Percentiles rank a stretch among this genome's conserved stretches.
Evolutionary conservation across 73 alveolate genomes (phyloP).

Genomic region (Urostyla sp.): DNA sequence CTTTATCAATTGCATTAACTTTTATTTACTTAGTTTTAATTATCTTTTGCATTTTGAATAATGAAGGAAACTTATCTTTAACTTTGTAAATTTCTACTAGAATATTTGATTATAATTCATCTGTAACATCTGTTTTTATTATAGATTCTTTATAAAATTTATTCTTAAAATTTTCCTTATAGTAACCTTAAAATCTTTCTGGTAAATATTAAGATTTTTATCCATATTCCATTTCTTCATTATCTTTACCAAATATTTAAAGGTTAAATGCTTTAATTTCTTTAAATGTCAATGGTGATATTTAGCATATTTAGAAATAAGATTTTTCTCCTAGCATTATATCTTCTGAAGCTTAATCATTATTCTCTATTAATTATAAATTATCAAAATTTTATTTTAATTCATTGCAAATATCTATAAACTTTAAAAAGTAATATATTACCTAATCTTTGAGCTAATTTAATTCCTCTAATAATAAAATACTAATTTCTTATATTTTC

Average conservation of each 20-base stretch:
- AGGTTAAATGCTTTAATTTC: conserved; percentile 29
- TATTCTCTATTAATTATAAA: not conserved
- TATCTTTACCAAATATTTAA: not conserved
- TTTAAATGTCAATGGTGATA: conserved; percentile 10
- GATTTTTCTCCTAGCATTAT: conserved; percentile 3
- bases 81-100: conserved; percentile 44
- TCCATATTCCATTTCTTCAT: conserved; percentile 34
- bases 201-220: conserved; percentile 22
- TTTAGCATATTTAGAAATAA: conserved; percentile 3
- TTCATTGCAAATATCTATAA: too few species aligned
- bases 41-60: conserved; percentile 32
- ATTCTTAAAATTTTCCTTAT: conserved; percentile 18
- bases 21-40: conserved; percentile 20
- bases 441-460: not conserved
- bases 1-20: conserved; percentile 30
- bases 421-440: too few species aligned
- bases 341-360: not conserved
- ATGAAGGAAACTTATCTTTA: conserved; percentile 43
- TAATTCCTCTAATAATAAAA: conserved; percentile 26
- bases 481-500: conserved; percentile 34
- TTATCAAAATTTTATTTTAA: conserved; percentile 9
- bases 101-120: conserved; percentile 16
- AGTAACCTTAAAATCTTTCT: conserved; percentile 20
- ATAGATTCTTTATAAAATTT: conserved; percentile 30
- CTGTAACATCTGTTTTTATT: conserved; percentile 9